phyloP scores from a whole-genome alignment of 2,329 filamentous ascomycete species.

The Pseudogymnoascus destructans region DNA sequence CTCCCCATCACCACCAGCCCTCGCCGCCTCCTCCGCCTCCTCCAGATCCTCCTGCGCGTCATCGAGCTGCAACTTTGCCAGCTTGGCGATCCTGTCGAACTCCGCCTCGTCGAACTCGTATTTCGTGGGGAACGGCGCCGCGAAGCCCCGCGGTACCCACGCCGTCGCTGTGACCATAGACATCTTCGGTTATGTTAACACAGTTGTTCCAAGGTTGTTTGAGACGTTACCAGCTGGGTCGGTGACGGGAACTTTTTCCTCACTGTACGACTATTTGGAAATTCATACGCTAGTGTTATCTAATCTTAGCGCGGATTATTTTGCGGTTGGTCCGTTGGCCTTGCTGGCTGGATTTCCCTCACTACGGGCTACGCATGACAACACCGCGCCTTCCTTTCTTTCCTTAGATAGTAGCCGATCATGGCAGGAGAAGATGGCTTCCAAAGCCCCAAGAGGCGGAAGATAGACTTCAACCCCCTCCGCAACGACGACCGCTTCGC shows the following conservation, averaged over 20 bases:
- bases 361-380: neutral
- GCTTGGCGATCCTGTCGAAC: conserved; percentile 43
- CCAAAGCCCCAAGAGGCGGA: conserved; percentile 49
- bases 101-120: conserved; percentile 46
- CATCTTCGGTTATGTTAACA: conserved; percentile 17
- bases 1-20: conserved; percentile 25
- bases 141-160: conserved; percentile 46
- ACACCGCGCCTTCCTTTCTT: neutral
- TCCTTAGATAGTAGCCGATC: neutral
- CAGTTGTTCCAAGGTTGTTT: neutral
- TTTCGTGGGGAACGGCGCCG: conserved; percentile 44
- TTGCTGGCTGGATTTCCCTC: neutral
- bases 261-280: neutral
- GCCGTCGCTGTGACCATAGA: conserved; percentile 45
- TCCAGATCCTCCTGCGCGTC: conserved; percentile 81
- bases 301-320: conserved; percentile 8
- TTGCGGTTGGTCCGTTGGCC: neutral
- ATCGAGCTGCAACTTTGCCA: conserved; percentile 54
- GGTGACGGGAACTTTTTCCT: conserved; percentile 5
- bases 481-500: conserved; percentile 43
- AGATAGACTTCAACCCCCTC: conserved; percentile 45
- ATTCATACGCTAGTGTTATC: conserved; percentile 3
- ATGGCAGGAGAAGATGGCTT: conserved; percentile 31
- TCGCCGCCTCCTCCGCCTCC: conserved; percentile 32
- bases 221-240: neutral